phyloP scores from a whole-genome alignment of 805 yeast species.

The Kluyveromyces lactis region DNA sequence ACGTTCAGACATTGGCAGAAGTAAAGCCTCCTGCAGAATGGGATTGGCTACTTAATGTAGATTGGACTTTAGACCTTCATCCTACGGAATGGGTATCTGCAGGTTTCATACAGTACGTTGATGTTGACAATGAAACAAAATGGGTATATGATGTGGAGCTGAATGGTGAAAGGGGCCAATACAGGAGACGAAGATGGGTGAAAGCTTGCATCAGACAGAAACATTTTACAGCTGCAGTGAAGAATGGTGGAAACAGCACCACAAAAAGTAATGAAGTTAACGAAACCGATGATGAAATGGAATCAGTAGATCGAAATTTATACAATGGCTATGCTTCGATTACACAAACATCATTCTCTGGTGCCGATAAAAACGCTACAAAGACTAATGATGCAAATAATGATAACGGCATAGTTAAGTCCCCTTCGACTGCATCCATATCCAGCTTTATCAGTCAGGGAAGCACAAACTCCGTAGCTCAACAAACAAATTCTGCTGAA shows the following conservation, averaged over 20 bases:
- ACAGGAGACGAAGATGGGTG: conserved; percentile 64
- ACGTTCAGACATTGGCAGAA: conserved; percentile 19
- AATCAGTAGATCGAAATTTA: neutral
- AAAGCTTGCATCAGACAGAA: conserved; percentile 30
- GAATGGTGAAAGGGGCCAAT: conserved; percentile 28
- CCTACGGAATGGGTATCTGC: conserved; percentile 57
- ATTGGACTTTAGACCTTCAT: conserved; percentile 62
- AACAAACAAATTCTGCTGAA: neutral
- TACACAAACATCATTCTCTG: conserved; percentile 1
- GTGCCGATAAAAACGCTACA: neutral
- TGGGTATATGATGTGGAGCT: conserved; percentile 68
- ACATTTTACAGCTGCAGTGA: conserved; percentile 4
- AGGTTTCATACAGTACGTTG: conserved; percentile 46
- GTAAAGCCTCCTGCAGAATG: conserved; percentile 54
- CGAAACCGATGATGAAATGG: neutral
- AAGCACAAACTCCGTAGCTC: neutral
- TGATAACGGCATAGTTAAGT: conserved; percentile 1
- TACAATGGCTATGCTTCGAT: conserved; percentile 3
- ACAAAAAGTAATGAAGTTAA: neutral
- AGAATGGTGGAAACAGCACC: neutral
- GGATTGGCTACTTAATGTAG: conserved; percentile 36
- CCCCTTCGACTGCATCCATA: conserved; percentile 4
- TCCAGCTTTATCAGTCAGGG: conserved; percentile 3
- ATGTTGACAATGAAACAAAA: conserved; percentile 64
- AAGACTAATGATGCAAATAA: neutral